A percentile compares a stretch with the other conserved stretches of the same genome.
phyloP scores from a whole-genome alignment of 805 yeast genomes.

The Candida ponderosae region DNA sequence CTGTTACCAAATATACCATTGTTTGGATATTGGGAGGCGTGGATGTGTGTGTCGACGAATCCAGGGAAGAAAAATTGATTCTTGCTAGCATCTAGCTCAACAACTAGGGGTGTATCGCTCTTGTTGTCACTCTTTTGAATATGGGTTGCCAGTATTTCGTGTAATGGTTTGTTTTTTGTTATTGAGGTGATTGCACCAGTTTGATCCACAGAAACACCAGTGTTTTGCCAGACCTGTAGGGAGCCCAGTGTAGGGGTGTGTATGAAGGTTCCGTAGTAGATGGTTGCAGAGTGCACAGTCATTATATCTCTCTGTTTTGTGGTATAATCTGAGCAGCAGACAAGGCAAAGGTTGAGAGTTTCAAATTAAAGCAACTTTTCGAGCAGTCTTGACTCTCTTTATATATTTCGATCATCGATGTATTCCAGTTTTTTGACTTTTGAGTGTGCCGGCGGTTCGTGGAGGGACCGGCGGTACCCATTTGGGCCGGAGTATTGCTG shows the following conservation, averaged over 20 bases:
- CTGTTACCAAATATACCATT: constrained; percentile 77
- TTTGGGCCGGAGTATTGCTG: too few relatives aligned
- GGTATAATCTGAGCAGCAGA: neutral
- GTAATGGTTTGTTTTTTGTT: constrained; percentile 15
- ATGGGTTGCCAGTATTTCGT: constrained; percentile 21
- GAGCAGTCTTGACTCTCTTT: too few relatives aligned
- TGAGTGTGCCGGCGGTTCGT: too few relatives aligned
- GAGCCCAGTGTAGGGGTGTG: constrained; percentile 60
- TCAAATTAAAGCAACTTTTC: too few relatives aligned
- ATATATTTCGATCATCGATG: too few relatives aligned
- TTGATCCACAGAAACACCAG: constrained; percentile 61
- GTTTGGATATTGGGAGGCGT: constrained; percentile 81
- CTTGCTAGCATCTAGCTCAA: constrained; percentile 27
- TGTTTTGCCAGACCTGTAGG: constrained; percentile 45
- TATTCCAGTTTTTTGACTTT: too few relatives aligned
- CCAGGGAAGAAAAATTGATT: constrained; percentile 71
- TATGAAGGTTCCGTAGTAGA: constrained; percentile 63
- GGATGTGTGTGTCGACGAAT: constrained; percentile 75
- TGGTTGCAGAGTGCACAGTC: constrained; percentile 11
- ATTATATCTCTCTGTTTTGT: neutral
- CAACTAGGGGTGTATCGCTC: constrained; percentile 22
- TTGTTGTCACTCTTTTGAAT: constrained; percentile 11
- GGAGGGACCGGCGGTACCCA: too few relatives aligned
- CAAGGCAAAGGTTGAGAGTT: too few relatives aligned
- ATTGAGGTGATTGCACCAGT: constrained; percentile 25